Evolutionary conservation across 345 rosid genomes (phyloP).

Genomic region (Citrus australasica): DNA sequence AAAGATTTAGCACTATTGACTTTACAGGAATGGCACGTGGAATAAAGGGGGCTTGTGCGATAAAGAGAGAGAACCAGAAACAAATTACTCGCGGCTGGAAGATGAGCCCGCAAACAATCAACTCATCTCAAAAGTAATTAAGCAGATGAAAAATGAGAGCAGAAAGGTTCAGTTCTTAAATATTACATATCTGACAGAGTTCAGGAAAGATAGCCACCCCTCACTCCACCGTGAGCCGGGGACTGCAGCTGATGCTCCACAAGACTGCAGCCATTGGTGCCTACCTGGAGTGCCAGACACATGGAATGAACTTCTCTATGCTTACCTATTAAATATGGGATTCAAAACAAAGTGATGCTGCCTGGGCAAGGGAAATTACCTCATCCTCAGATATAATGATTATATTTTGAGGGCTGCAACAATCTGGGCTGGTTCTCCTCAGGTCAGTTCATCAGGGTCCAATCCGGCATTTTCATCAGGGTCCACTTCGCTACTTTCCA

Average conservation of each 20-base stretch:
- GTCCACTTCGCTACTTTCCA: constrained; percentile 50
- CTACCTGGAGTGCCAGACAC: constrained; percentile 82
- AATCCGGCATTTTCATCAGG: constrained; percentile 40
- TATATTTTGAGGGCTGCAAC: constrained; percentile 13
- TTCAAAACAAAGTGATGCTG: constrained; percentile 29
- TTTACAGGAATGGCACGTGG: constrained; percentile 75
- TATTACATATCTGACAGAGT: constrained; percentile 68
- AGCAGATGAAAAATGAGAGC: constrained; percentile 38
- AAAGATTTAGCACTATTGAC: neutral
- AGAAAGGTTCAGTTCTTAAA: constrained; percentile 58
- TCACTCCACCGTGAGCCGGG: constrained; percentile 67
- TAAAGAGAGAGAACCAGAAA: constrained; percentile 52
- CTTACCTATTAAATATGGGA: constrained; percentile 52
- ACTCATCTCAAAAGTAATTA: constrained; percentile 44
- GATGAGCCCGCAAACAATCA: constrained; percentile 53
- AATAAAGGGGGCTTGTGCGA: constrained; percentile 68
- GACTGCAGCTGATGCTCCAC: constrained; percentile 59
- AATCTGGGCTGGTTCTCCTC: constrained; percentile 22
- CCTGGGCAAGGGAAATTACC: neutral
- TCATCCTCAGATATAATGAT: neutral
- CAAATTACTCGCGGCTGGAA: constrained; percentile 32
- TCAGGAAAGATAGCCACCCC: constrained; percentile 76
- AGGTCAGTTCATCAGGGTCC: constrained; percentile 29
- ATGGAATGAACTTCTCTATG: constrained; percentile 87
- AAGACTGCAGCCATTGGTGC: constrained; percentile 98